Base-by-base conservation (phyloP, 495 filamentous ascomycete genomes). In the Xylaria intraflava region DNA sequence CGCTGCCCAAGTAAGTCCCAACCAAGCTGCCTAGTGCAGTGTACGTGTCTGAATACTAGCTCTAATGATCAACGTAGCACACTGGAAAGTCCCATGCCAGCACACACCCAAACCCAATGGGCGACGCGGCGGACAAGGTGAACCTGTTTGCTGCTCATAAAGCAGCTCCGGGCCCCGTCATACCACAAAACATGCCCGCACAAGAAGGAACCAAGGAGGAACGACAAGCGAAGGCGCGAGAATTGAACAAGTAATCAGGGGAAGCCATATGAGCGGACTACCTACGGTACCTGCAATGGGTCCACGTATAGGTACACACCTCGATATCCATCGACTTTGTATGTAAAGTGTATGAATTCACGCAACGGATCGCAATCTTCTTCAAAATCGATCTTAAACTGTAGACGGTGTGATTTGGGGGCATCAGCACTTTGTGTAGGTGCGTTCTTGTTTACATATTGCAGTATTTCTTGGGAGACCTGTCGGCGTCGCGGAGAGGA, bases 201-300 rank as follows among this genome's bases (percentile, higher is more conserved):
- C 67, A 78, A 62, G 76, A 80, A 60, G 78, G 78, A 12, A 79
- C 84, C n/a, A 83, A 81, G 63, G 83, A 87, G 62, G 85, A 89
- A 59, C 78, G 83, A 35, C 71, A 76, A 55, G 82, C 78, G 4
- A 85, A 80, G 64, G 79, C 78, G 40, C 69, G 81, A 60, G 79
- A 81, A 59, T 58, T 89, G 58, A 88, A 88, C 72, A 81, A 86
- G 67, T 77, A 75, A n/a, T n/a, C n/a, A n/a, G n/a, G n/a, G 64
- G 53, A 14, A n/a, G 11, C 8, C 22, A 1, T 26, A 6, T 8
- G 29, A 3, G 6, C 7, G 20, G 45, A 19, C n/a, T n/a, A 41
- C 33, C 11, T 4, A n/a, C 17, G 11, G 39, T 38, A 9, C 16
- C 24, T 47, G 30, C 27, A 33, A 35, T 47, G 19, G 24, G 9